Percentiles rank a stretch among this genome's conserved stretches.
These are phyloP conservation scores for Fusarium sp. DNA, from an alignment of 2,329 filamentous ascomycete genomes.

Conservation along the genomic window DNA sequence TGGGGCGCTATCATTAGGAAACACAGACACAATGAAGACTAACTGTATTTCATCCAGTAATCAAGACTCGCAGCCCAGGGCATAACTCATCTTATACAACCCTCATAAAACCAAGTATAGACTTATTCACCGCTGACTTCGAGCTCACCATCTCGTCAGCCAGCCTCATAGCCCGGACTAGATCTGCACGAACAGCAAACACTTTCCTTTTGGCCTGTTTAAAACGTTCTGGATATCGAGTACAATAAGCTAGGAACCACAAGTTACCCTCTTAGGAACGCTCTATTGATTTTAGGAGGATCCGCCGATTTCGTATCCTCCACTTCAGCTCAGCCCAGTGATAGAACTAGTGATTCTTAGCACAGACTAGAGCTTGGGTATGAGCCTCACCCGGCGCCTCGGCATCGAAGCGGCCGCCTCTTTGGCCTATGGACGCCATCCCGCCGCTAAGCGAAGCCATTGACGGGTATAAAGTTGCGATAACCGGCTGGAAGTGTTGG, in stretches of 20 bases:
- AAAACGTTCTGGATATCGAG: not conserved
- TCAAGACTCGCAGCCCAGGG: not conserved
- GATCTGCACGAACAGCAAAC: slow-evolving; percentile 4
- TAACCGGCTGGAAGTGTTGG: not conserved
- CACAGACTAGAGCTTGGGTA: not conserved
- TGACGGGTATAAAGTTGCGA: not conserved
- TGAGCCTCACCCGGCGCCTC: slow-evolving; percentile 2
- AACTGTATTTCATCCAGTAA: not conserved
- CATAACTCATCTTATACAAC: not conserved
- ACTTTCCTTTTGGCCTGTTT: not conserved
- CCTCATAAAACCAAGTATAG: not conserved
- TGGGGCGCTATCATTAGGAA: not conserved
- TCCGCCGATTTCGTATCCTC: not conserved
- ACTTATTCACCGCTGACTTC: not conserved
- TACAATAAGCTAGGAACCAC: not conserved
- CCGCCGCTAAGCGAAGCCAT: not conserved
- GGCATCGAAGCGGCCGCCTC: not conserved
- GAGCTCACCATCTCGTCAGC: slow-evolving; percentile 3
- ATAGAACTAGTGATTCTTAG: not conserved
- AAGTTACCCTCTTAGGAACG: not conserved
- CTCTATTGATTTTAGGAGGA: not conserved
- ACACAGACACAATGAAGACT: not conserved
- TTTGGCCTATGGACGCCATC: not conserved
- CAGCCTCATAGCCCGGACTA: slow-evolving; percentile 9
- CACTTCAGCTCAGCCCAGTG: slow-evolving; percentile 7